Evolutionary conservation across 2,329 filamentous ascomycete genomes (phyloP).

Genomic region (Fusarium humuli): DNA sequence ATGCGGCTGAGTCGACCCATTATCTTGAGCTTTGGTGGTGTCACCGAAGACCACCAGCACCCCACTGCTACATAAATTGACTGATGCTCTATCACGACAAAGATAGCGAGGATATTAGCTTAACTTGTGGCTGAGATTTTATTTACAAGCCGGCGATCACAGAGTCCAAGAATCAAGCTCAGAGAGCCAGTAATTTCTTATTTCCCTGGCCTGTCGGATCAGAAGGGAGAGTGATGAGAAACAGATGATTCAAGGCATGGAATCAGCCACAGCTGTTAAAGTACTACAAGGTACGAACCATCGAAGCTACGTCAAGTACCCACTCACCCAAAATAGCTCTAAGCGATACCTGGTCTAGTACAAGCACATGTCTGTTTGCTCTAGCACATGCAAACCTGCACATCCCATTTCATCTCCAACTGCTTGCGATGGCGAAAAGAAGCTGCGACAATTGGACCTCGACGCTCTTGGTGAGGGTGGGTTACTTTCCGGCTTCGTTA

Average conservation of each 20-base stretch:
- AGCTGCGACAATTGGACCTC: constrained; percentile 11
- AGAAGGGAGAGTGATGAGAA: constrained; percentile 27
- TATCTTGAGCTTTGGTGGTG: constrained; percentile 36
- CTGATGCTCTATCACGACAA: neutral
- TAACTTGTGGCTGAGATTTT: constrained; percentile 1
- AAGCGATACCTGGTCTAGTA: constrained; percentile 34
- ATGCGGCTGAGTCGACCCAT: constrained; percentile 44
- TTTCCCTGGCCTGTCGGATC: neutral
- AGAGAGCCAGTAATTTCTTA: neutral
- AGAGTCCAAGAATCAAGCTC: neutral
- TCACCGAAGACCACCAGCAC: constrained; percentile 40
- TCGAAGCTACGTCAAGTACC: constrained; percentile 28
- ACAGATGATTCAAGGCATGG: constrained; percentile 19
- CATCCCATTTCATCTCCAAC: constrained; percentile 1
- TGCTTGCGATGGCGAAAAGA: constrained; percentile 35
- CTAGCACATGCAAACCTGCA: constrained; percentile 35
- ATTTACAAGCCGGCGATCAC: neutral
- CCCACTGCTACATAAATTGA: constrained; percentile 27
- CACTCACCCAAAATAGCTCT: constrained; percentile 37
- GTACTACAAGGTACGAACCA: neutral
- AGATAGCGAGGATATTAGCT: neutral
- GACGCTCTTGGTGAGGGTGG: constrained; percentile 23
- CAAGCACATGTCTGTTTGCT: constrained; percentile 38
- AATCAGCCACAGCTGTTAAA: constrained; percentile 17
- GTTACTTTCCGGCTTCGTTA: constrained; percentile 22